Conservation (phyloP, 805 yeast species). For the Kluyveromyces dobzhanskii region DNA sequence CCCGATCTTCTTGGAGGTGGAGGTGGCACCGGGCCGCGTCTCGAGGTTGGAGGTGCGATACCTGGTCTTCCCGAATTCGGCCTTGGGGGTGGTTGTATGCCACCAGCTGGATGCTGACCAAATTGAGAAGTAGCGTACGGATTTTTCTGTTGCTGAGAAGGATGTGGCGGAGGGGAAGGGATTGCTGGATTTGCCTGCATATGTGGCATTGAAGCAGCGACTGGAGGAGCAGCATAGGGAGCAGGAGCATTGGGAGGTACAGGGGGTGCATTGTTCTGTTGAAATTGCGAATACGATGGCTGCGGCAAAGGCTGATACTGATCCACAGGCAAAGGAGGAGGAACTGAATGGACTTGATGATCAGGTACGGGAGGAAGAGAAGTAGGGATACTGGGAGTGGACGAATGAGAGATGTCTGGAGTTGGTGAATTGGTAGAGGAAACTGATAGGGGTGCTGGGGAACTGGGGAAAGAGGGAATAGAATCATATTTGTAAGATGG, state of each 20-base stretch:
- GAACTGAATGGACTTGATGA: background rate
- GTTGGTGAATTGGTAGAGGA: constrained; percentile 10
- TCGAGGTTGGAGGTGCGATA: background rate
- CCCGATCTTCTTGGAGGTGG: constrained; percentile 5
- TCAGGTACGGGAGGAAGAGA: too few species aligned
- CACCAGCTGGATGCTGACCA: too few species aligned
- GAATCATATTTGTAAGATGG: constrained; percentile 8
- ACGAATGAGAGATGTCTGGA: constrained; percentile 5
- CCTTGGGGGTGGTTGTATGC: too few species aligned
- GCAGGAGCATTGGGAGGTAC: background rate
- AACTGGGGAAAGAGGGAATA: constrained; percentile 18
- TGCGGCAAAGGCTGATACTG: constrained; percentile 1
- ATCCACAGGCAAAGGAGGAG: background rate
- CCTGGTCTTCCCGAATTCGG: background rate
- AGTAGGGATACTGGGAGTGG: constrained; percentile 8
- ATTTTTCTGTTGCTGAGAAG: too few species aligned
- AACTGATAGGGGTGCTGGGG: constrained; percentile 17
- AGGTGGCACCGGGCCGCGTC: constrained; percentile 2
- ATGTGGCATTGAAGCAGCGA: too few species aligned
- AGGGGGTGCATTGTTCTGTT: background rate
- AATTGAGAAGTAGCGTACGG: too few species aligned
- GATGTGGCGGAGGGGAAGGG: too few species aligned
- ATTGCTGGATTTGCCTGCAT: too few species aligned
- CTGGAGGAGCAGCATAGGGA: too few species aligned
- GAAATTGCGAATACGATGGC: background rate